Percentiles rank a stretch among this genome's conserved stretches.
phyloP scores from a whole-genome alignment of 441 rosid genomes.

The Daphne laureola region DNA sequence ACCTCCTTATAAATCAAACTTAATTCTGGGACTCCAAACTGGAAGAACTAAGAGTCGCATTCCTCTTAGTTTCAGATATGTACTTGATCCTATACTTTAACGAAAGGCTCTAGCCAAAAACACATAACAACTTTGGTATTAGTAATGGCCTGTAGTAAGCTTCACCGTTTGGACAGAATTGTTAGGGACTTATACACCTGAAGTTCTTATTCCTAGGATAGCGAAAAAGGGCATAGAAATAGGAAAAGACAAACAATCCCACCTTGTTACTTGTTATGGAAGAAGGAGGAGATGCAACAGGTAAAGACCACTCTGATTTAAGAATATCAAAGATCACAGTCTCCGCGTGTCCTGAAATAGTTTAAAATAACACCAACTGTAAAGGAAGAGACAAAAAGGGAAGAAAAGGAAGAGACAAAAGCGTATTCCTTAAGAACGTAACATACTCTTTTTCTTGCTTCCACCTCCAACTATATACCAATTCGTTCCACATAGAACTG shows the following conservation, averaged over 20 bases:
- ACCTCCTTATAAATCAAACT: too few species aligned
- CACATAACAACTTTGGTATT: too few species aligned
- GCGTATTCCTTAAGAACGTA: constrained; percentile 11
- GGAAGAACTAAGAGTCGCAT: too few species aligned
- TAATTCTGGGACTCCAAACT: too few species aligned
- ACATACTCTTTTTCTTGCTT: constrained; percentile 87
- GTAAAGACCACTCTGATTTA: constrained; percentile 81
- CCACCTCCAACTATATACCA: constrained; percentile 99
- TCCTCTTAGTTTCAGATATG: too few species aligned
- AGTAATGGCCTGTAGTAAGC: too few species aligned
- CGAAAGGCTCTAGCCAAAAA: too few species aligned
- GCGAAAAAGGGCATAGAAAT: neutral
- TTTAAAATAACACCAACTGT: neutral
- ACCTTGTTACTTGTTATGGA: constrained; percentile 82
- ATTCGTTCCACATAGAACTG: constrained; percentile 80
- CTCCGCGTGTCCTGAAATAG: constrained; percentile 71
- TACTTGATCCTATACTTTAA: too few species aligned
- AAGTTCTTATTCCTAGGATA: neutral
- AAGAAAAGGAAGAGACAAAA: neutral
- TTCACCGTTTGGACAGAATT: too few species aligned
- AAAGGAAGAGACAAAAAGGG: neutral
- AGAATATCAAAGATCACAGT: constrained; percentile 75
- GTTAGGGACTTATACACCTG: too few species aligned
- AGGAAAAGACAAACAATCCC: constrained; percentile 12
- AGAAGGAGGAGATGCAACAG: constrained; percentile 59